These are phyloP conservation scores for Colletotrichum noveboracense DNA, from an alignment of 2,329 filamentous ascomycete species.

Conservation along the genomic window DNA sequence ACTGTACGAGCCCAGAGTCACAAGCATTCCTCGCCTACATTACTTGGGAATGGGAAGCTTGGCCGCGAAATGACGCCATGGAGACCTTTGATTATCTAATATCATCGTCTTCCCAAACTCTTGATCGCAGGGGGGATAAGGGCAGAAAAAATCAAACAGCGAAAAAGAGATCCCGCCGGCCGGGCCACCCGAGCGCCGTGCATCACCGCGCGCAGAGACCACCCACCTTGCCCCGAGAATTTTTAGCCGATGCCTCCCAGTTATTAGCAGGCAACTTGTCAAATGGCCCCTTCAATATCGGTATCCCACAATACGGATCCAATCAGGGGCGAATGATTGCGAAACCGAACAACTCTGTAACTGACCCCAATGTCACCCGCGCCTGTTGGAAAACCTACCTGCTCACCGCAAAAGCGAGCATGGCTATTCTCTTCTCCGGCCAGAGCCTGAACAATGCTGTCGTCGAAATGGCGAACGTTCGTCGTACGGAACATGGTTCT, in stretches of 20 bases:
- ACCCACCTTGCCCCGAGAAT: background rate
- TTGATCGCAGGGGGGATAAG: background rate
- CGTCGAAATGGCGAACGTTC: background rate
- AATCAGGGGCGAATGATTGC: background rate
- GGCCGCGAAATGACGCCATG: background rate
- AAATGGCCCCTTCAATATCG: background rate
- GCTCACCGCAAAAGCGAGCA: background rate
- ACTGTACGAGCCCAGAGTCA: background rate
- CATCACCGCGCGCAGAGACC: background rate
- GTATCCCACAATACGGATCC: slow-evolving; percentile 4
- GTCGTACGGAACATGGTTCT: background rate
- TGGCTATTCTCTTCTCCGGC: background rate
- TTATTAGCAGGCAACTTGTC: background rate
- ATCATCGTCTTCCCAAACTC: background rate
- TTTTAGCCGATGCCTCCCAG: background rate
- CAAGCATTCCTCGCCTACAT: background rate
- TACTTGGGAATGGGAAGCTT: background rate
- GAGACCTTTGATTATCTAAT: background rate
- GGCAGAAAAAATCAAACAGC: background rate
- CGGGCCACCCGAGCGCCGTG: background rate
- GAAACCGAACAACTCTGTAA: slow-evolving; percentile 5
- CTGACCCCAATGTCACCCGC: background rate
- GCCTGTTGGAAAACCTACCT: background rate
- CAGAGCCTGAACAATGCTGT: background rate
- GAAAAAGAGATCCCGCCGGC: background rate